Base-by-base conservation (phyloP, 2,329 filamentous ascomycete genomes). In the Microcera coccophila region DNA sequence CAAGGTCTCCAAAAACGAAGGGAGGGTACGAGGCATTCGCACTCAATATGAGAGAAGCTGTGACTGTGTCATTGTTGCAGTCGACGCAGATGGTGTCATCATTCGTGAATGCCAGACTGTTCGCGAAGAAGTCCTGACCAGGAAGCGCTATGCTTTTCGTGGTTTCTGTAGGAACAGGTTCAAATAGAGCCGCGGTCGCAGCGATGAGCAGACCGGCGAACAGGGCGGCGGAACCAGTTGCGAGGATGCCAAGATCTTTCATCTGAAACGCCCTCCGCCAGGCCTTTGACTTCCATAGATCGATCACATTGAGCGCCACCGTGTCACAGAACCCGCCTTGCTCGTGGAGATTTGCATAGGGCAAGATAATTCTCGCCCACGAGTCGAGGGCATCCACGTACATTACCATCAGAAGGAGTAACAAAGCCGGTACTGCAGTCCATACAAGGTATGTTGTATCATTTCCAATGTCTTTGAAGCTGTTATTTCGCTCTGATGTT, bases 1-100 rank as follows among this genome's bases (percentile, higher is more conserved):
- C 58, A 28, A 58, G 52, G 41, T 59, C 45, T 11, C 62, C 58
- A 44, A 60, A 68, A 0, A 68, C 70, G 34, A 66, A 69, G 0
- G 39, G 36, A 0, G 68, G 66, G 17, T 64, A 70, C 0, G 62
- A 56, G 1, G 65, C 47, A 32, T 67, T 64, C 3, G 54, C 60
- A 1, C 57, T 50, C 2, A 70, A 57, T 3, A 69, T 61, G 3
- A 70, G 47, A 0, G 65, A 63, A 1, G 65, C 59, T 5, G 61
- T 47, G 3, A 59, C 45, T 0, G 60, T 62, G 15, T 65, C 65
- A n/a, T 59, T 39, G 14, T 35, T 48, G 15, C 58, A 60, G 49
- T 56, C 10, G 20, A 48, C 50, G 31, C 57, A 49, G 11, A 58
- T 41, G 2, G 52, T 52, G 26, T 58, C 51, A 8, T 56, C 50